Evolutionary conservation across 208 protist genomes (phyloP), one percentile per base, ranked within the genome.

Genomic region (Polymyxa betae): DNA sequence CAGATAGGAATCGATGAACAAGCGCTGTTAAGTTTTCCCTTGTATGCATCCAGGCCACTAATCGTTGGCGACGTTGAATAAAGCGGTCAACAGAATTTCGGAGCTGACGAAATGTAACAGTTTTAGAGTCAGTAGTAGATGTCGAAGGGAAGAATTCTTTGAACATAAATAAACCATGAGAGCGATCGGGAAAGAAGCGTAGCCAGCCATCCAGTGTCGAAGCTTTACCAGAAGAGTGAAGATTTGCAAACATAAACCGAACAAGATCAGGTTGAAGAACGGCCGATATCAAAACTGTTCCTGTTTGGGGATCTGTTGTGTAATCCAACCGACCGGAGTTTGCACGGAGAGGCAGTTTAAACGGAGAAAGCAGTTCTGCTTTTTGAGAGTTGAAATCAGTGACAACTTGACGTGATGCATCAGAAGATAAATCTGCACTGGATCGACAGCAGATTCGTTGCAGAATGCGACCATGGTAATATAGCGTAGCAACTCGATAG

Each of bases 11-110:
- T 5, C 35, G n/a, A 12, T 82, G n/a, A 82, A 35, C 35, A 5
- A 82, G n/a, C 5, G 5, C n/a, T n/a, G 72, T 45, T n/a, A 82
- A 82, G 72, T 82, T 82, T 5, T 82, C 35, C 5, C 35, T 5
- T 35, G 72, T 82, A 38, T 43, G 16, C 72, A 82, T 82, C 72
- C 40, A 45, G n/a, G 72, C 5, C n/a, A n/a, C 35, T 82, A 82
- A n/a, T 35, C 72, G 72, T 35, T 82, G n/a, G n/a, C 72, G 72
- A 35, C 72, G 72, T n/a, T 82, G 35, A n/a, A 82, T 24, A 24
- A 60, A 60, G 5, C 49, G 49, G 24, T 60, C 49, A 5, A 60
- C 49, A 5, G 49, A 60, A 24, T 29, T 60, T 5, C 49, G 49
- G 24, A 60, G 24, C 49, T 60, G 49, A 29, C 49, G 49, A 60